Evolutionary conservation across 208 protist species (phyloP).

Genomic region (Angomonas ambiguus): DNA sequence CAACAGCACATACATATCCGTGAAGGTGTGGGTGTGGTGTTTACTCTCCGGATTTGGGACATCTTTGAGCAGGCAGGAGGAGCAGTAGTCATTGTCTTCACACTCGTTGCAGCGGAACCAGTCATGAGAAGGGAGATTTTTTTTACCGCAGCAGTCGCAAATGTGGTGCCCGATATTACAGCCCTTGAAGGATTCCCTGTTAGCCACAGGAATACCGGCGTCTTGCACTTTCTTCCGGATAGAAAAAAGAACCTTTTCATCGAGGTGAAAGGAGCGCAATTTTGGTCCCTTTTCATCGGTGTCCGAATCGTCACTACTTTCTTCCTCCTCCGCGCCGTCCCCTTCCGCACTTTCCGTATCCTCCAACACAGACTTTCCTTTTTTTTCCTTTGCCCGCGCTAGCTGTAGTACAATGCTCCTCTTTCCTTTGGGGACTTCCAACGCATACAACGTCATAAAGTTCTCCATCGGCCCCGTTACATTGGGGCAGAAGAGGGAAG

Average conservation of each 20-base stretch:
- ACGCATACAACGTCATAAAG: background rate
- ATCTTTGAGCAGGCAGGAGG: constrained; percentile 46
- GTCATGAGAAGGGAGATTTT: constrained; percentile 25
- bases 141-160: constrained; percentile 61
- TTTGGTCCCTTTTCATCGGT: constrained; percentile 19
- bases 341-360: background rate
- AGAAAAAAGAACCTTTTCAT: background rate
- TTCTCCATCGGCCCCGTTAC: background rate
- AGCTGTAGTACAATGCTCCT: background rate
- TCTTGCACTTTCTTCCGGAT: constrained; percentile 8
- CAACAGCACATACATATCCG: constrained; percentile 54
- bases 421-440: background rate
- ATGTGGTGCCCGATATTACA: constrained; percentile 31
- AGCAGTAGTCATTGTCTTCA: constrained; percentile 69
- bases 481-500: background rate
- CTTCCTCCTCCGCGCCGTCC: constrained; percentile 2
- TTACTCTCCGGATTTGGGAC: constrained; percentile 32
- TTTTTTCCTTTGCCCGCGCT: background rate
- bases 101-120: constrained; percentile 88
- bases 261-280: background rate
- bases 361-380: constrained; percentile 13
- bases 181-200: constrained; percentile 20
- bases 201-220: constrained; percentile 30
- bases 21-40: constrained; percentile 46
- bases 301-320: constrained; percentile 14